Evolutionary conservation across 345 rosid species (phyloP).

Genomic region (Alliaria petiolata): DNA sequence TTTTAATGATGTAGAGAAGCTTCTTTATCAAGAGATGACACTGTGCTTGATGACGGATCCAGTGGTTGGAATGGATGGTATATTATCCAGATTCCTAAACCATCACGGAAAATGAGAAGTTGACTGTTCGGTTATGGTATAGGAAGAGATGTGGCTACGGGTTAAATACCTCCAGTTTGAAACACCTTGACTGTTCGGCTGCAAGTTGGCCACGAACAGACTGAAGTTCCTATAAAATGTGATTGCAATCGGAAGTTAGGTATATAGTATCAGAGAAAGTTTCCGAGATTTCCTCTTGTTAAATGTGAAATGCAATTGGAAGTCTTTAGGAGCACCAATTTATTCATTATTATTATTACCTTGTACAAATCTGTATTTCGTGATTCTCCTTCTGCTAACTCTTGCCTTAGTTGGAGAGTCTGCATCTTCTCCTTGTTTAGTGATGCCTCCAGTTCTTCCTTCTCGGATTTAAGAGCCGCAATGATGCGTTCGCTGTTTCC

Average conservation of each 20-base stretch:
- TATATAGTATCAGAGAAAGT: not conserved
- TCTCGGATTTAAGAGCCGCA: conserved; percentile 62
- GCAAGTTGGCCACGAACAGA: conserved; percentile 95
- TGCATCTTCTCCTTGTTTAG: conserved; percentile 70
- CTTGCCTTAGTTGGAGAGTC: conserved; percentile 71
- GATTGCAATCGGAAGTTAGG: too few relatives aligned
- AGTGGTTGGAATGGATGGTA: too few relatives aligned
- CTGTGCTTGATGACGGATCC: too few relatives aligned
- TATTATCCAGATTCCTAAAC: too few relatives aligned
- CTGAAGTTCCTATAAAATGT: conserved; percentile 73
- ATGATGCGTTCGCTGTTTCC: conserved; percentile 45
- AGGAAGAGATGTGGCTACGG: not conserved
- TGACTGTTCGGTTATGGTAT: too few relatives aligned
- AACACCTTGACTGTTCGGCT: conserved; percentile 93
- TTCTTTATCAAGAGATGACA: too few relatives aligned
- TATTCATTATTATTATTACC: conserved; percentile 42
- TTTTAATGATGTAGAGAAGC: not conserved
- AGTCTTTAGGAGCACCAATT: conserved; percentile 8
- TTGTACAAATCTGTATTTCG: conserved; percentile 71
- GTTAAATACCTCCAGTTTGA: conserved; percentile 82
- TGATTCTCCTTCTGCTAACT: conserved; percentile 66
- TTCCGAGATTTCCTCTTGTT: not conserved
- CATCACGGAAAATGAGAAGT: too few relatives aligned
- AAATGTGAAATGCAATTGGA: not conserved
- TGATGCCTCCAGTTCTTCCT: conserved; percentile 71